Conservation (phyloP, 805 yeast species). For the Hanseniaspora pseudoguilliermondii region DNA sequence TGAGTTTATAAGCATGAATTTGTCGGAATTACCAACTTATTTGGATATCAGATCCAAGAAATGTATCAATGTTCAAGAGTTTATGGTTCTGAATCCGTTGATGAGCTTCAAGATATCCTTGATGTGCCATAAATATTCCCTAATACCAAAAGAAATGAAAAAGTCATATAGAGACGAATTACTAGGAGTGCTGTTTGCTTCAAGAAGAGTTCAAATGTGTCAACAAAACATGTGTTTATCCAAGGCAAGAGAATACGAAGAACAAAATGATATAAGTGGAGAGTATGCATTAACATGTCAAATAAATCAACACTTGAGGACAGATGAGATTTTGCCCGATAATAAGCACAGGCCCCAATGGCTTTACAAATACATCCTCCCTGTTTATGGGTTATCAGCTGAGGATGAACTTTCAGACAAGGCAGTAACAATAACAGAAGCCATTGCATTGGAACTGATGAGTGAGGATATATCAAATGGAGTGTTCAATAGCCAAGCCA, state of each 20-base stretch:
- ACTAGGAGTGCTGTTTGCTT: neutral
- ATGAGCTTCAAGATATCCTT: neutral
- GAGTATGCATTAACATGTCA: neutral
- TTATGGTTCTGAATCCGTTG: neutral
- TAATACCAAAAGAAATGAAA: neutral
- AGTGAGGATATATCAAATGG: neutral
- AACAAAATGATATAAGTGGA: neutral
- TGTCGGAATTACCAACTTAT: neutral
- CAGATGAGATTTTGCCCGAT: neutral
- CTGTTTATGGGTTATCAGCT: neutral
- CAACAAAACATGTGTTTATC: neutral
- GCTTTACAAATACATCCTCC: neutral
- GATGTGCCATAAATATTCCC: neutral
- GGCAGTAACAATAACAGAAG: neutral
- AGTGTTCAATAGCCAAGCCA: neutral
- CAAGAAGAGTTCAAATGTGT: neutral
- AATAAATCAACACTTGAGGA: neutral
- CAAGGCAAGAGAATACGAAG: neutral
- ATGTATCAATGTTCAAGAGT: neutral
- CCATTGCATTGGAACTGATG: neutral
- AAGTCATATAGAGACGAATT: neutral
- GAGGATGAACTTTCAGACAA: conserved; percentile 2
- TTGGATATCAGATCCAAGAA: neutral
- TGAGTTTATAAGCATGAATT: neutral
- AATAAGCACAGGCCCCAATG: conserved; percentile 1